A percentile compares a stretch with the other conserved stretches of the same genome.
Evolutionary conservation across 306 rosid genomes (phyloP).

Genomic region (Clitoria ternatea): DNA sequence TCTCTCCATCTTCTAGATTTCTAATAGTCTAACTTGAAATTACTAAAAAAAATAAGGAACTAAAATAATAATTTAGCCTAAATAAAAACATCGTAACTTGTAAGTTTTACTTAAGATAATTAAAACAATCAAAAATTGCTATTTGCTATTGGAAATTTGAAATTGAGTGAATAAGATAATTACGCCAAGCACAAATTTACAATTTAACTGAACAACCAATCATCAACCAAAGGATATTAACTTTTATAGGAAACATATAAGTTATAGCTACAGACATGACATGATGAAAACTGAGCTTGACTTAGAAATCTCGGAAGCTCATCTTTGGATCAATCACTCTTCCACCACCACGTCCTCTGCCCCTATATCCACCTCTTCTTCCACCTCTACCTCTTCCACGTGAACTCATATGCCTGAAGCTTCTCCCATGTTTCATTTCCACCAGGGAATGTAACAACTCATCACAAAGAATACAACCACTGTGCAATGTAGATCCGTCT

Average conservation of each 20-base stretch:
- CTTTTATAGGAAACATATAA: neutral
- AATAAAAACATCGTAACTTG: too few species aligned
- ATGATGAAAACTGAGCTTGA: neutral
- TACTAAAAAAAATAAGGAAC: too few species aligned
- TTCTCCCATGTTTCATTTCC: conserved; percentile 85
- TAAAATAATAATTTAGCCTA: too few species aligned
- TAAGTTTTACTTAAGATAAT: neutral
- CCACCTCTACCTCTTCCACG: conserved; percentile 84
- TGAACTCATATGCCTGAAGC: conserved; percentile 44
- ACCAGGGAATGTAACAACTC: conserved; percentile 87
- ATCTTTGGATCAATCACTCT: conserved; percentile 73
- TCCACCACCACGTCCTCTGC: conserved; percentile 58
- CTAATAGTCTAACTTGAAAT: too few species aligned
- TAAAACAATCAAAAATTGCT: neutral
- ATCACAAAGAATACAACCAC: conserved; percentile 91
- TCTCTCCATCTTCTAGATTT: too few species aligned
- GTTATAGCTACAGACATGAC: neutral
- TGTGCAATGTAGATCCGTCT: conserved; percentile 71
- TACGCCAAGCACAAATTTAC: neutral
- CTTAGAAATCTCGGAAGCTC: conserved; percentile 90
- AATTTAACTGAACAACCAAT: neutral
- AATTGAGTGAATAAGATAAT: neutral
- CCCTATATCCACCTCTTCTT: conserved; percentile 43
- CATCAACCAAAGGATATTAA: neutral
- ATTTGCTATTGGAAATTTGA: neutral